A percentile compares a stretch with the other conserved stretches of the same genome.
These are phyloP conservation scores for Citrus unshiu DNA, from an alignment of 345 rosid species.

Conservation along the genomic window DNA sequence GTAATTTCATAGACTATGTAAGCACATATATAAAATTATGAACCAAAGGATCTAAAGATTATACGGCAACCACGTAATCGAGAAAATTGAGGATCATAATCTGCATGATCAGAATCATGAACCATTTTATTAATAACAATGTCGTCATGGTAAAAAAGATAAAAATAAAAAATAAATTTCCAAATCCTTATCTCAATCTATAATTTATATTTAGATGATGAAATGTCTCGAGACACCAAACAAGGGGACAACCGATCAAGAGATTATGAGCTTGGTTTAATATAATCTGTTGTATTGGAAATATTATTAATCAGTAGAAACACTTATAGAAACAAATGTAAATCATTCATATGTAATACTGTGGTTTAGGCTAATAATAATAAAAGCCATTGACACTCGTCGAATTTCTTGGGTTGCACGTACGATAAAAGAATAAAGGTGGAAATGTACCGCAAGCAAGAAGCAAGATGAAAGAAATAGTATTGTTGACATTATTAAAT, in stretches of 20 bases:
- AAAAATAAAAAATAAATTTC: background rate
- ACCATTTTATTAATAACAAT: background rate
- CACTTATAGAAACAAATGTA: background rate
- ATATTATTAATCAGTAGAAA: background rate
- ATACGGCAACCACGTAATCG: conserved; percentile 9
- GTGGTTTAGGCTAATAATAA: background rate
- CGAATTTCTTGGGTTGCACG: background rate
- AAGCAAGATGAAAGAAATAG: background rate
- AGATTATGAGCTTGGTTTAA: background rate
- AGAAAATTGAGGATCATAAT: conserved; percentile 16
- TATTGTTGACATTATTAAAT: conserved; percentile 4
- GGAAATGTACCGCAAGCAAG: conserved; percentile 12
- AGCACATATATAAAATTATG: conserved; percentile 13
- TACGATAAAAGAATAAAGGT: background rate
- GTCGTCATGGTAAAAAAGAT: conserved; percentile 7
- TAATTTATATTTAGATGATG: background rate
- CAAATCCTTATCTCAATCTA: conserved; percentile 1
- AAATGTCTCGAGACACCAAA: conserved; percentile 21
- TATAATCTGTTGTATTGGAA: background rate
- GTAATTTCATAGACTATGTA: conserved; percentile 28
- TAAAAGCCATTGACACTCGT: background rate
- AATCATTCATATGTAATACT: background rate
- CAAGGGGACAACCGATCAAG: conserved; percentile 27
- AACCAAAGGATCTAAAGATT: background rate
- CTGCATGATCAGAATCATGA: conserved; percentile 1